Evolutionary conservation across 2,329 filamentous ascomycete species (phyloP), one percentile per base, ranked within the genome.

Genomic region (Rugonectria rugulosa): DNA sequence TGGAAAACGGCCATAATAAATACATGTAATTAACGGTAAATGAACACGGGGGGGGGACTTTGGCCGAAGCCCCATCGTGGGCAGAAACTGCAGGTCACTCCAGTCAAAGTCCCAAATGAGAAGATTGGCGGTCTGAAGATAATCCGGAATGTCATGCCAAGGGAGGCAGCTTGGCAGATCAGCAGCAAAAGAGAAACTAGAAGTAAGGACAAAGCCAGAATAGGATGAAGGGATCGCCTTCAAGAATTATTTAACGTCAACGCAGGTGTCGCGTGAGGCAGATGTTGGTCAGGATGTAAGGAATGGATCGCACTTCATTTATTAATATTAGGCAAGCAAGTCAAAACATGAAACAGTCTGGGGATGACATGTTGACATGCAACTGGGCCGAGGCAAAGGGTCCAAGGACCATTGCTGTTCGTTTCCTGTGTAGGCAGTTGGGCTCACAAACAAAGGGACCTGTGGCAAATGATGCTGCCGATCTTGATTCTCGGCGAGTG

Each of bases 391-490:
- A 47, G 34, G 32, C 46, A 41, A 50, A 24, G 27, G 15, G 20
- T 20, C 37, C 43, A 10, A 23, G 31, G 21, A 23, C 34, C 42
- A 29, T n/a, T 54, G 53, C 14, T 45, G 41, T 29, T 56, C 53
- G 34, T 51, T 50, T 41, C 41, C 37, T 6, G 40, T 41, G 46
- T 38, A 14, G 40, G 52, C 40, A 44, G 26, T 49, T 50, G 31
- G 47, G 55, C 37, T 47, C 36, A 31, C 17, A 14, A 15, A 32
- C 34, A 7, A 14, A 23, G 41, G 23, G 37, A 34, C 31, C 21
- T 6, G 46, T 38, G 61, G 59, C 54, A 57, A 56, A 63, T 57
- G 48, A 53, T 52, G 29, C 15, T 42, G 63, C 53, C 57, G 63
- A 66, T 66, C 63, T 43, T 9, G 32, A 55, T 44, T 40, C 27